phyloP scores from a whole-genome alignment of 148 eudicot species.

The Rhododendron simsii region DNA sequence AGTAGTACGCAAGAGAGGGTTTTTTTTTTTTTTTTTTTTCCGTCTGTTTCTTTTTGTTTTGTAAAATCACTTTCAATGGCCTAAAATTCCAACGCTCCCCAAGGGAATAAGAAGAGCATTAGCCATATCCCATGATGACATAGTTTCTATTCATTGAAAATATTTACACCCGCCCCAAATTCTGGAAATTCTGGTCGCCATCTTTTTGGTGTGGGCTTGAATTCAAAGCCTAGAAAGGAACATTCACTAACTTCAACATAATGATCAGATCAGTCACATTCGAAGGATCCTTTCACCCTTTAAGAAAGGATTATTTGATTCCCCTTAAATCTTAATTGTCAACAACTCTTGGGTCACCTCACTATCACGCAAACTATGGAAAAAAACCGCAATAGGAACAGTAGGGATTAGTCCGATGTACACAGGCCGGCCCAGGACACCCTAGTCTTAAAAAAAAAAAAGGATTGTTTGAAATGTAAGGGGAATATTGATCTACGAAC shows the following conservation, averaged over 20 bases:
- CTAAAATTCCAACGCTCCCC: background rate
- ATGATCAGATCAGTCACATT: background rate
- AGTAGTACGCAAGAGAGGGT: no score
- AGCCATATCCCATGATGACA: background rate
- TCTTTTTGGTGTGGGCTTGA: background rate
- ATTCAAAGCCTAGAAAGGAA: background rate
- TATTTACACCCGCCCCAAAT: background rate
- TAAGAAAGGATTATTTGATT: no score
- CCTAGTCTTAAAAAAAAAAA: no score
- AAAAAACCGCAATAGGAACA: background rate
- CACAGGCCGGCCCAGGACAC: no score
- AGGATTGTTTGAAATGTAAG: background rate
- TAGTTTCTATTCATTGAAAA: background rate
- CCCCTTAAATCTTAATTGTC: no score
- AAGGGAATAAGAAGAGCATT: background rate
- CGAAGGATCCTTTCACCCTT: background rate
- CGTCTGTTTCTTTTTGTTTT: background rate
- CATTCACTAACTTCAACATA: conserved; percentile 14
- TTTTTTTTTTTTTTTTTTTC: no score
- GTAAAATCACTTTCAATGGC: background rate
- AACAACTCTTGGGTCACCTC: background rate
- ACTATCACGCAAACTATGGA: background rate
- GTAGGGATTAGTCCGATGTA: no score
- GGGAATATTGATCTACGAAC: background rate
- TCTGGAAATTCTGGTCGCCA: background rate